Percentiles rank a stretch among this genome's conserved stretches.
Conservation (phyloP, 306 rosid genomes). For the Purshia tridentata region DNA sequence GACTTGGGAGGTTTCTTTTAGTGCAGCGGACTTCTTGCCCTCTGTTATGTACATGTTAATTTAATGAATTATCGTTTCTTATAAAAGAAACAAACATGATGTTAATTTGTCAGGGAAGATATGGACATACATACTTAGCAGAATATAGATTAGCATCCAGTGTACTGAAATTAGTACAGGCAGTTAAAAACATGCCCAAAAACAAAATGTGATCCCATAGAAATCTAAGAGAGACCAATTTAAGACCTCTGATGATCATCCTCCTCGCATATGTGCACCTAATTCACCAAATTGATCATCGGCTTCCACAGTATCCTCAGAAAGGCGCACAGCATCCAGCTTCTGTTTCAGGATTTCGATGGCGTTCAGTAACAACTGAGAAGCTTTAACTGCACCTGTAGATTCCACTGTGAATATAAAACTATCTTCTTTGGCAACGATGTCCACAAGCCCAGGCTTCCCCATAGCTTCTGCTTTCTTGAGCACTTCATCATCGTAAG, state of each 20-base stretch:
- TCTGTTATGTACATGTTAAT: no score
- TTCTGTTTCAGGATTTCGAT: constrained; percentile 90
- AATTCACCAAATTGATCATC: constrained; percentile 96
- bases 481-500: constrained; percentile 89
- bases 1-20: no score
- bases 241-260: constrained; percentile 41
- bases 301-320: constrained; percentile 91
- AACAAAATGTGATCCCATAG: constrained; percentile 10
- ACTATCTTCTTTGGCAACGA: constrained; percentile 79
- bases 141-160: constrained; percentile 25
- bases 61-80: no score
- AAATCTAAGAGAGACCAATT: constrained; percentile 1
- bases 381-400: constrained; percentile 86
- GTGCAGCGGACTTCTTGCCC: no score
- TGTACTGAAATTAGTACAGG: neutral
- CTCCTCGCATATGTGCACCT: constrained; percentile 97
- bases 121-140: neutral
- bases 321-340: constrained; percentile 88
- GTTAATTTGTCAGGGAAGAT: neutral
- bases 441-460: constrained; percentile 86
- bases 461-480: constrained; percentile 99
- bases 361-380: constrained; percentile 82
- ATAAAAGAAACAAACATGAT: no score
- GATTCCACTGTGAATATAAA: constrained; percentile 93
- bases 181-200: constrained; percentile 31